Evolutionary conservation across 2,329 filamentous ascomycete genomes (phyloP), one percentile per base, ranked within the genome.

Genomic region (Trichoderma asperellum): DNA sequence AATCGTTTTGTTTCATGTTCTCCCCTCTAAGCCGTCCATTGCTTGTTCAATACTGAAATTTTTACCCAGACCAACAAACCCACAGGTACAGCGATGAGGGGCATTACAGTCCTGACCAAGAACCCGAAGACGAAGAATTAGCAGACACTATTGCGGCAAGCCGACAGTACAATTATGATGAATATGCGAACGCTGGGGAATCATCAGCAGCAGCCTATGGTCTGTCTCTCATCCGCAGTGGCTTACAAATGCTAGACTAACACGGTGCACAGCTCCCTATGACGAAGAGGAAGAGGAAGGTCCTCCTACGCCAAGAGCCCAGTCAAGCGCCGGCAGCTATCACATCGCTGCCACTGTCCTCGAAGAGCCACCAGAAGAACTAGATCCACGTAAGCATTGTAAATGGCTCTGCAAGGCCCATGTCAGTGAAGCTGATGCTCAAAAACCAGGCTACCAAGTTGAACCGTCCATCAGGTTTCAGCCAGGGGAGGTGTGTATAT

Each of bases 381-480:
- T 82, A 12, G 80, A 83, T 70, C 77, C 79, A 35, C 78, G 82
- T 83, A 73, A 72, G 80, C 72, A 16, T 14, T 18, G 21, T 11
- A 6, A 59, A 37, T 16, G 6, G 18, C 40, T 21, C 11, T 18
- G 2, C 29, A 32, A 16, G 49, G n/a, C 32, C 11, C 37, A 27
- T 16, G 12, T 27, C 53, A 61, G 21, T 43, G 11, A 21, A 58
- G 32, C 49, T 58, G 32, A 66, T 53, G 21, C 14, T 63, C 21
- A 58, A 24, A 60, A 18, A 40, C 21, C 8, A 84, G 83, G 80
- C 2, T 84, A 81, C 68, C 73, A 74, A 34, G 75, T 85, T 21
- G 76, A 81, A 32, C 78, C 73, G 18, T 84, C 81, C 1, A 71
- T 69, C 12, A 78, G 72, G 49, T 85, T 84, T 58, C 74, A 77